Conservation (phyloP, 495 filamentous ascomycete species). For the Penicillium chermesinum region DNA sequence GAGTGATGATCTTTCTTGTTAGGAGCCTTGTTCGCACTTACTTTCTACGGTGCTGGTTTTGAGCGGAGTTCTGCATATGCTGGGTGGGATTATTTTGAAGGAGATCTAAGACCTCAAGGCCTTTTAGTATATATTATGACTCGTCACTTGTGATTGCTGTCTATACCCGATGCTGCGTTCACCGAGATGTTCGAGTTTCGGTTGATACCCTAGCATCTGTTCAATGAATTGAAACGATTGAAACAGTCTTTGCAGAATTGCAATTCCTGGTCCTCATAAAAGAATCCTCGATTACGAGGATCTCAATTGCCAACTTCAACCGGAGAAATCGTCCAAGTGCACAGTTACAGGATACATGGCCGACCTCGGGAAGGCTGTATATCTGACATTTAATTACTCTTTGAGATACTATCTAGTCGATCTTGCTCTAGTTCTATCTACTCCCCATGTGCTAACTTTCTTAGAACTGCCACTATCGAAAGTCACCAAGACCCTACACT, state of each 20-base stretch:
- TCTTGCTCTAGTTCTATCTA: no score
- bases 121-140: conserved; percentile 15
- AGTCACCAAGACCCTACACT: no score
- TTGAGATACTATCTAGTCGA: no score
- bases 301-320: no score
- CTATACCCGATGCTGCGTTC: conserved; percentile 17
- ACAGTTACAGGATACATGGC: no score
- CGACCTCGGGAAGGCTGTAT: no score
- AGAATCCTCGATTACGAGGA: no score
- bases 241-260: neutral
- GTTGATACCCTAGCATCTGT: neutral
- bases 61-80: conserved; percentile 19
- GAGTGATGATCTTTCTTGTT: conserved; percentile 1
- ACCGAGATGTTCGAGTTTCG: neutral
- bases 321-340: no score
- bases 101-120: neutral
- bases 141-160: conserved; percentile 14
- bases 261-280: no score
- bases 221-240: neutral
- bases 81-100: conserved; percentile 4
- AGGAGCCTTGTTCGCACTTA: neutral
- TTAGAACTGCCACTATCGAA: no score
- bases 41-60: conserved; percentile 10
- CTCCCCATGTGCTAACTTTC: no score
- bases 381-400: no score